Conservation (phyloP, 352 stramenopile genomes). For the Globisporangium perplexum region DNA sequence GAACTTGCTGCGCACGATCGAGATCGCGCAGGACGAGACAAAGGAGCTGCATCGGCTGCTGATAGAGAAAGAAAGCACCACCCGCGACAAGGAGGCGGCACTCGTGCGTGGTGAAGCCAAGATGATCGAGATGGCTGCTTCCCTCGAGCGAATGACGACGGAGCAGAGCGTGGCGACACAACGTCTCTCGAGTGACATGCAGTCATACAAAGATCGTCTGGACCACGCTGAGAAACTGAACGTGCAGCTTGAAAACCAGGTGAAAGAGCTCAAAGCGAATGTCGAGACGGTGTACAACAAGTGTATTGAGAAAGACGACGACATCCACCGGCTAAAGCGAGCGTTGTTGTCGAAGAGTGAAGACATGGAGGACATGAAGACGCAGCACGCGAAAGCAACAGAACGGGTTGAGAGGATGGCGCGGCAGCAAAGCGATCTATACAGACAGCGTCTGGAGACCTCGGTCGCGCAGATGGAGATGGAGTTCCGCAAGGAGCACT, state of each 20-base stretch:
- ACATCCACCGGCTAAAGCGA: conserved; percentile 45
- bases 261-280: conserved; percentile 40
- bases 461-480: conserved; percentile 60
- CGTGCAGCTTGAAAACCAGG: conserved; percentile 35
- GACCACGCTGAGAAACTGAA: conserved; percentile 29
- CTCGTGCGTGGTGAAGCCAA: conserved; percentile 8
- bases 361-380: conserved; percentile 43
- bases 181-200: conserved; percentile 19
- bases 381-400: conserved; percentile 37
- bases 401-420: conserved; percentile 49
- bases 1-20: conserved; percentile 14
- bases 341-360: conserved; percentile 29
- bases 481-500: conserved; percentile 65
- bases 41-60: conserved; percentile 13
- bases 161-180: conserved; percentile 2
- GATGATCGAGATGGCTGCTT: background rate
- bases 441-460: conserved; percentile 43
- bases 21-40: conserved; percentile 12
- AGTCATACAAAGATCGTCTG: conserved; percentile 23
- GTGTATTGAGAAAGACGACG: conserved; percentile 54
- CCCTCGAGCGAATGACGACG: conserved; percentile 1
- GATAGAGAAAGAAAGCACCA: conserved; percentile 16
- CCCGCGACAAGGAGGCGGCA: conserved; percentile 10
- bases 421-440: conserved; percentile 56
- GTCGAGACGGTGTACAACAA: conserved; percentile 39